phyloP scores from a whole-genome alignment of 768 basidiomycete species.

The Rubroboletus satanas region DNA sequence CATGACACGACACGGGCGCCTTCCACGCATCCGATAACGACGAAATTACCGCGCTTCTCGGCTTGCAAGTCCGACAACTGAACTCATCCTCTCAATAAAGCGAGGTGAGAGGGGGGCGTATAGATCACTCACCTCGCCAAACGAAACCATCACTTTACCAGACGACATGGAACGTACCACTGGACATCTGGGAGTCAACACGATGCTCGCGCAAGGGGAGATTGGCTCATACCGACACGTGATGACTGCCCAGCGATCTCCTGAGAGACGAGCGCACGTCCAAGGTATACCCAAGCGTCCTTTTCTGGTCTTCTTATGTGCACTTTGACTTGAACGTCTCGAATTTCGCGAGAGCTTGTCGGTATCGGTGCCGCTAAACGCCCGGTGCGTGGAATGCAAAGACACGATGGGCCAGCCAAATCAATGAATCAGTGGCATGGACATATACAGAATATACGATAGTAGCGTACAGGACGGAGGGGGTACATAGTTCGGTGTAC shows the following conservation, averaged over 20 bases:
- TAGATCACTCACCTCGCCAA: conserved; percentile 55
- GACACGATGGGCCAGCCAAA: neutral
- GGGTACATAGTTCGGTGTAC: conserved; percentile 10
- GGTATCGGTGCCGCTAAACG: conserved; percentile 24
- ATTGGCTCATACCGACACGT: conserved; percentile 62
- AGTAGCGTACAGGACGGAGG: conserved; percentile 20
- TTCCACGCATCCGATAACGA: conserved; percentile 78
- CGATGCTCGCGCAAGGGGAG: neutral
- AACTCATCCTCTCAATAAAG: neutral
- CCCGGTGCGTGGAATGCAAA: neutral
- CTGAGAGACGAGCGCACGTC: conserved; percentile 71
- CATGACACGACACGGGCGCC: conserved; percentile 73
- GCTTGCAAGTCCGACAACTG: conserved; percentile 73
- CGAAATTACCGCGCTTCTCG: conserved; percentile 84
- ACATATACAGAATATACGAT: neutral
- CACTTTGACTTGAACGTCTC: conserved; percentile 80
- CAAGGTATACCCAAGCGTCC: conserved; percentile 80
- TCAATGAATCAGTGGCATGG: conserved; percentile 9
- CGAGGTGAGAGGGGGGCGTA: neutral
- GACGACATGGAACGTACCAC: conserved; percentile 49
- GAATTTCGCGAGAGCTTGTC: conserved; percentile 50
- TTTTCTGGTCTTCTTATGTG: conserved; percentile 76
- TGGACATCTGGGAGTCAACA: conserved; percentile 10
- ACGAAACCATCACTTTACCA: conserved; percentile 65
- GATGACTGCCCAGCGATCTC: conserved; percentile 74